Base-by-base conservation (phyloP, 139 green algal genomes). In the Chlamydomonas applanata region DNA sequence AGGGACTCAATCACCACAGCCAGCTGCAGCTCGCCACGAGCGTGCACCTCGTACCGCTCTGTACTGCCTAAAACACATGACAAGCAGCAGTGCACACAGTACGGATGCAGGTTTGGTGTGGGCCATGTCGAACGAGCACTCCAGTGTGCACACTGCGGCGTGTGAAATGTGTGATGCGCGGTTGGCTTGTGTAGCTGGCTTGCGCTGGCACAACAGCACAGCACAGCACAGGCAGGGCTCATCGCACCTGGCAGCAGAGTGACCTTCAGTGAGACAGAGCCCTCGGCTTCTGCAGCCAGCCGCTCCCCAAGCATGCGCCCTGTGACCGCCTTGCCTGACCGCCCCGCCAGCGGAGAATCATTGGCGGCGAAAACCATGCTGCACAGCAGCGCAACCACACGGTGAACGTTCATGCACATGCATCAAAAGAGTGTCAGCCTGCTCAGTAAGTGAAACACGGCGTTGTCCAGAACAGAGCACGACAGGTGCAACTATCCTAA, bases 21-120 rank as follows among this genome's bases (percentile, higher is more conserved):
- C 74, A 97, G 90, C 86, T 97, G 93, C 76, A 97, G 86, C 89
- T 97, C 93, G 1, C 93, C 93, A 17, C 93, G 87, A 3, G 91
- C 93, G 71, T 91, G 86, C 49, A 97, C 92, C 75, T 95, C 85
- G 79, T 93, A 94, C 22, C 72, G 53, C 59, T 87, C 82, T 56
- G 73, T 77, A 17, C 59, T 66, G 32, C 73, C 78, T 81, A 61
- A n/a, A n/a, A n/a, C n/a, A n/a, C n/a, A n/a, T n/a, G n/a, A n/a
- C n/a, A n/a, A n/a, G n/a, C n/a, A 22, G 52, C 29, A 63, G 9
- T 25, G 13, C 13, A 22, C 11, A 32, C 35, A 7, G 25, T 27
- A 63, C 56, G 16, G 16, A 30, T 63, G 9, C 56, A 63, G 16
- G 49, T 20, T 57, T 57, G 49, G 49, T 20, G 20, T 57, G 49